phyloP scores from a whole-genome alignment of 768 basidiomycete species.

The Leccinum longicurvipes region DNA sequence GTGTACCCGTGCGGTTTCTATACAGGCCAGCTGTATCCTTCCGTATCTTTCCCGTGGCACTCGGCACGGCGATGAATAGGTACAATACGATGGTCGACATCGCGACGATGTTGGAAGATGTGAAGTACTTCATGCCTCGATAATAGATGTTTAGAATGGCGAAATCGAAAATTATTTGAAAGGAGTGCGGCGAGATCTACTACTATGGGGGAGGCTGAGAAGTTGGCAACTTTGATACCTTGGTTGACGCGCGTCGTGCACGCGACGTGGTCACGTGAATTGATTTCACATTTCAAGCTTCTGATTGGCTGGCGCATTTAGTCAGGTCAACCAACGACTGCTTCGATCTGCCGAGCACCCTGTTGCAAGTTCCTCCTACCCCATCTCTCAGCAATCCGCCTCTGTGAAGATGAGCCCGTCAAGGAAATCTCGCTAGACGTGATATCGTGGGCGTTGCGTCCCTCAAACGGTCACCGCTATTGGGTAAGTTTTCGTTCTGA shows the following conservation, averaged over 20 bases:
- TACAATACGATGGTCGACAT: slow-evolving; percentile 9
- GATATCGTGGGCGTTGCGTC: slow-evolving; percentile 14
- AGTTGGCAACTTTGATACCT: no score
- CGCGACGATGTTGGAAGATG: slow-evolving; percentile 9
- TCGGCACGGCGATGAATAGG: slow-evolving; percentile 5
- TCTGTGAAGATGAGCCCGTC: slow-evolving; percentile 1
- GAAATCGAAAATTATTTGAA: no score
- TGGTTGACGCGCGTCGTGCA: neutral
- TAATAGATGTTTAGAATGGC: neutral
- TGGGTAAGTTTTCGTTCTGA: slow-evolving; percentile 11
- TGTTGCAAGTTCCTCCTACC: slow-evolving; percentile 11
- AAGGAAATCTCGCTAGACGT: slow-evolving; percentile 12
- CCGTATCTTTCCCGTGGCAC: slow-evolving; percentile 2
- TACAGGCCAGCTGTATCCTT: neutral
- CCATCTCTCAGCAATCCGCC: neutral
- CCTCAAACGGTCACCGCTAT: neutral
- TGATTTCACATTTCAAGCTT: no score
- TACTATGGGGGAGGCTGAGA: neutral
- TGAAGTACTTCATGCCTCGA: slow-evolving; percentile 10
- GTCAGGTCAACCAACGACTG: slow-evolving; percentile 5
- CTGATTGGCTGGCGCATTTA: no score
- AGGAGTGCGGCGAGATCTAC: neutral
- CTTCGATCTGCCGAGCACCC: slow-evolving; percentile 5
- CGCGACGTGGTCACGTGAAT: slow-evolving; percentile 21
- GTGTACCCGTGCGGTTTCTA: neutral